These are phyloP conservation scores for Fusarium miscanthi DNA, from an alignment of 2,329 filamentous ascomycete species.

Conservation along the genomic window DNA sequence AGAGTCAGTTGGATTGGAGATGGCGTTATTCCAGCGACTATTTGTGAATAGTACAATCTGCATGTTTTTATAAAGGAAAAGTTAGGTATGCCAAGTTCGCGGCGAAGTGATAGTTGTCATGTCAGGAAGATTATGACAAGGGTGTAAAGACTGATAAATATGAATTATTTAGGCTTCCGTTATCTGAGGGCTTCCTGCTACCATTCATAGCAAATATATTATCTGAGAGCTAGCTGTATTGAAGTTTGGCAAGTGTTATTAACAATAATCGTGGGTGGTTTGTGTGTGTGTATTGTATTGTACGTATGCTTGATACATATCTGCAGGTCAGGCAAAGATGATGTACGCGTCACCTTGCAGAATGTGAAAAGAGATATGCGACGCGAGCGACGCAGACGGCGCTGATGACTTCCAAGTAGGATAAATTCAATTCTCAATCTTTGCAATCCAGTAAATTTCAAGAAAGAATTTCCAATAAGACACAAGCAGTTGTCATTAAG, in stretches of 20 bases:
- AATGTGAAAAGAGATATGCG: background rate
- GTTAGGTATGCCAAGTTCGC: background rate
- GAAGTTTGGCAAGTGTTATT: background rate
- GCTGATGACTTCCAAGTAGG: background rate
- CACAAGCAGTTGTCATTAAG: constrained; percentile 22
- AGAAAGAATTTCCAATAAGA: background rate
- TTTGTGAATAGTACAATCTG: constrained; percentile 38
- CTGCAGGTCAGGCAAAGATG: background rate
- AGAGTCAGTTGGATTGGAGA: constrained; percentile 40
- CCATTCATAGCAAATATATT: too few relatives aligned
- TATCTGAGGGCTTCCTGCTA: too few relatives aligned
- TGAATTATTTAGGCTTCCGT: background rate
- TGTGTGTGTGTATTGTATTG: too few relatives aligned
- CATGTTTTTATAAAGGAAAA: background rate
- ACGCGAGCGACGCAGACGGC: background rate
- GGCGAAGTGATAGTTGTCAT: background rate
- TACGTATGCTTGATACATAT: background rate
- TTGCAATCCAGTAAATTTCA: background rate
- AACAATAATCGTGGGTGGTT: background rate
- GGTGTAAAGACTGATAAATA: background rate
- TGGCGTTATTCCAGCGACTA: constrained; percentile 35
- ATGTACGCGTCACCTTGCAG: background rate
- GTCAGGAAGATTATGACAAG: background rate
- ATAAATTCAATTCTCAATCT: background rate
- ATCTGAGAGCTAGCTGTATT: background rate